Conservation (phyloP, 441 rosid genomes). For the Geranium incanum region DNA sequence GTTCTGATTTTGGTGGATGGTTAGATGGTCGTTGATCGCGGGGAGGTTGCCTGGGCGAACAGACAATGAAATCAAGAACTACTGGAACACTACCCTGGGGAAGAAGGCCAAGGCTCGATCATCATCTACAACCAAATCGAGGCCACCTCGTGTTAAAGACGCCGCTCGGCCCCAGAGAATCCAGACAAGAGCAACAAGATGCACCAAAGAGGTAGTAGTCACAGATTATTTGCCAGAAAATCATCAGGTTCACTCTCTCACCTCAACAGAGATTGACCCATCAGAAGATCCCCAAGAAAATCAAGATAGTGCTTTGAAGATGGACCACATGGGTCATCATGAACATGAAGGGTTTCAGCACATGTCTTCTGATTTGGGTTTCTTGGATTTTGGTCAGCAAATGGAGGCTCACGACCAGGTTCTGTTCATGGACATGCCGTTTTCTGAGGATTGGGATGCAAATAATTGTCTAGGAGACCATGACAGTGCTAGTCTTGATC, state of each 20-base stretch:
- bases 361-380: neutral
- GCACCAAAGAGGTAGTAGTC: neutral
- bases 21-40: neutral
- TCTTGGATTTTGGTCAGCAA: neutral
- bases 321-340: conserved; percentile 1
- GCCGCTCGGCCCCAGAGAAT: neutral
- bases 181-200: neutral
- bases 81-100: neutral
- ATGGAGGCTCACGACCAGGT: neutral
- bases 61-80: conserved; percentile 7
- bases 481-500: neutral
- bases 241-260: neutral
- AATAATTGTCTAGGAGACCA: neutral
- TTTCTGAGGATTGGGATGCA: neutral
- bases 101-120: neutral
- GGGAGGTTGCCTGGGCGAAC: neutral
- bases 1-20: neutral
- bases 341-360: neutral
- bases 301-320: neutral
- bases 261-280: too few relatives aligned
- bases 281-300: neutral
- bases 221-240: neutral
- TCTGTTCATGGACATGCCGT: neutral
- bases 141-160: neutral
- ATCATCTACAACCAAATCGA: neutral